Evolutionary conservation across 768 basidiomycete species (phyloP).

Genomic region (Boletus subcaerulescens): DNA sequence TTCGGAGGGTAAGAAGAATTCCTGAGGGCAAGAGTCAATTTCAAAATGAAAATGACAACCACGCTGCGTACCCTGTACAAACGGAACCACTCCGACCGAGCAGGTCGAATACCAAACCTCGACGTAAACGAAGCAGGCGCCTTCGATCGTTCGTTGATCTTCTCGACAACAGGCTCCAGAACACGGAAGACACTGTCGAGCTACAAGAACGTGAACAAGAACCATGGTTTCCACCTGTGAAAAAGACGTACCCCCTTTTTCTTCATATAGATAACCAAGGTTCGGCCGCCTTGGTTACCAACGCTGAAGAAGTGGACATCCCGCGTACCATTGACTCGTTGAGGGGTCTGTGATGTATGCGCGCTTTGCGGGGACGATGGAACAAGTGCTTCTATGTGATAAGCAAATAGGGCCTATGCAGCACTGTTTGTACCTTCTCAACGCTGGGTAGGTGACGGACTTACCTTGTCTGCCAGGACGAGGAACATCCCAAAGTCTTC

Average conservation of each 20-base stretch:
- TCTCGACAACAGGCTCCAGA: slow-evolving; percentile 92
- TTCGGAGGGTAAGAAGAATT: slow-evolving; percentile 92
- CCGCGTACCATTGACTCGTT: slow-evolving; percentile 85
- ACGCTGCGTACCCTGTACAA: slow-evolving; percentile 61
- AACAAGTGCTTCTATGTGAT: slow-evolving; percentile 94
- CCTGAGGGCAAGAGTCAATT: slow-evolving; percentile 34
- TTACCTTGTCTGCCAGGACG: slow-evolving; percentile 87
- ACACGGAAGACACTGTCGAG: slow-evolving; percentile 94
- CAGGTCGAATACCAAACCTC: slow-evolving; percentile 72
- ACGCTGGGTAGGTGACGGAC: not conserved
- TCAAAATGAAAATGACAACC: not conserved
- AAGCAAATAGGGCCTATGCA: slow-evolving; percentile 78
- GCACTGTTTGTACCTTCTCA: not conserved
- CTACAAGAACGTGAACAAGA: slow-evolving; percentile 27
- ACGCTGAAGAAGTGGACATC: slow-evolving; percentile 97
- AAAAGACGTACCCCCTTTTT: slow-evolving; percentile 67
- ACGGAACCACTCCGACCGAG: slow-evolving; percentile 93
- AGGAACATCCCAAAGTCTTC: slow-evolving; percentile 97
- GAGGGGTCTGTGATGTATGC: slow-evolving; percentile 74
- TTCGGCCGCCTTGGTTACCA: slow-evolving; percentile 81
- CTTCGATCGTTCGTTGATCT: slow-evolving; percentile 75
- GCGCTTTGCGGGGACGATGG: slow-evolving; percentile 74
- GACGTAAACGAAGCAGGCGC: slow-evolving; percentile 68
- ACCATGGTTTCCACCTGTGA: slow-evolving; percentile 4
- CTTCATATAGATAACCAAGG: slow-evolving; percentile 93